phyloP scores from a whole-genome alignment of 2,329 filamentous ascomycete genomes.

The Cladophialophora exuberans region DNA sequence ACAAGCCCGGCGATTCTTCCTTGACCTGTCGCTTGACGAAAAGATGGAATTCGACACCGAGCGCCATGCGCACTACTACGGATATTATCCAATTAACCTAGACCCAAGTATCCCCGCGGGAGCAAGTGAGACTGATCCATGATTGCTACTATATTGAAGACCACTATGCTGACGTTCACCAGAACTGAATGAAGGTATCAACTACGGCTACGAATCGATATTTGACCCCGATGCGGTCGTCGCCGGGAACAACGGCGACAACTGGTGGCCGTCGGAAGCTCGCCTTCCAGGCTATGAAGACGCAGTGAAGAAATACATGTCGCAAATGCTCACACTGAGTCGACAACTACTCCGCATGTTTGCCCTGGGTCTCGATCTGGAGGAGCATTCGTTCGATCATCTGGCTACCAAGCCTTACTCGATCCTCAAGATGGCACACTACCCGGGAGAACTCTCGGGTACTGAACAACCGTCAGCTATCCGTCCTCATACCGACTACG shows the following conservation, averaged over 20 bases:
- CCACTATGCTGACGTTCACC: background rate
- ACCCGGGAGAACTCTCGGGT: conserved; percentile 42
- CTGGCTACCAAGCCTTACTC: conserved; percentile 57
- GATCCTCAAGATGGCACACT: conserved; percentile 50
- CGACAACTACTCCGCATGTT: conserved; percentile 57
- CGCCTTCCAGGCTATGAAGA: conserved; percentile 19
- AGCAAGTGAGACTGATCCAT: conserved; percentile 15
- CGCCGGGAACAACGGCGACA: conserved; percentile 20
- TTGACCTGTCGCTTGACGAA: conserved; percentile 22
- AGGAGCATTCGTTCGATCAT: conserved; percentile 59
- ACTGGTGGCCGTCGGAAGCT: conserved; percentile 23
- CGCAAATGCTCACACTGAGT: conserved; percentile 48
- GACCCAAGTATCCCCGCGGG: conserved; percentile 19
- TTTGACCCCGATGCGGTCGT: conserved; percentile 16
- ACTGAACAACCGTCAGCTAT: conserved; percentile 33
- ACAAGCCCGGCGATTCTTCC: conserved; percentile 23
- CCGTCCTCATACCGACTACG: conserved; percentile 55
- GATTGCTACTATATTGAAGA: background rate
- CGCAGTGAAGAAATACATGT: conserved; percentile 20
- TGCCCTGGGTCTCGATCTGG: conserved; percentile 58
- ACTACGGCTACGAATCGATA: conserved; percentile 24
- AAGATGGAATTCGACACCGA: conserved; percentile 27
- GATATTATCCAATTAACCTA: conserved; percentile 26
- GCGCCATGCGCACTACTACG: conserved; percentile 26
- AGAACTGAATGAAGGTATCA: conserved; percentile 29